A percentile compares a stretch with the other conserved stretches of the same genome.
These are phyloP conservation scores for Selaginella moellendorffii DNA, from an alignment of 75 land plant genomes.

Conservation along the genomic window DNA sequence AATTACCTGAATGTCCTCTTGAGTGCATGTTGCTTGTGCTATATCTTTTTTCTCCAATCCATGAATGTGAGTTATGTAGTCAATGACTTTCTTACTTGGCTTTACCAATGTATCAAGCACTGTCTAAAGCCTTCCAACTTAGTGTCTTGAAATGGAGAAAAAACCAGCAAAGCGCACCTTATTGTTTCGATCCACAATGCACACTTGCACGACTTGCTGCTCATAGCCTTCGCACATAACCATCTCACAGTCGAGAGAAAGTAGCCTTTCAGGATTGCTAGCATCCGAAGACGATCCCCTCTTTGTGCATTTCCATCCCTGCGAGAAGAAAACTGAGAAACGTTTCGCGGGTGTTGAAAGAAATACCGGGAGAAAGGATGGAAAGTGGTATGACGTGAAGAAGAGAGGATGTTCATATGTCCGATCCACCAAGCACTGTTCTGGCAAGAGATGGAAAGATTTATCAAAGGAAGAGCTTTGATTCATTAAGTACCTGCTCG, in stretches of 20 bases:
- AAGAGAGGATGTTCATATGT: background rate
- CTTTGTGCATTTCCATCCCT: conserved; percentile 7
- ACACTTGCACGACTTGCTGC: conserved; percentile 2
- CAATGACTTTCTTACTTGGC: background rate
- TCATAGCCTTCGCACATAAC: background rate
- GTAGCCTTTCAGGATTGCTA: background rate
- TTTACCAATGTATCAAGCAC: background rate
- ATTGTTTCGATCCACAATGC: conserved; percentile 6
- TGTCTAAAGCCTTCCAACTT: background rate
- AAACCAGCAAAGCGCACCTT: background rate
- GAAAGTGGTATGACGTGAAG: background rate
- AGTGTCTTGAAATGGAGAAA: background rate
- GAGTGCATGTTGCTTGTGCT: background rate
- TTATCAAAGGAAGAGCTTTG: background rate
- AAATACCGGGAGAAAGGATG: background rate
- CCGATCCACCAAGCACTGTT: conserved; percentile 5
- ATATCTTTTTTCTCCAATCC: background rate
- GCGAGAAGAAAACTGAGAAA: background rate
- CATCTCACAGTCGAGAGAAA: conserved; percentile 8
- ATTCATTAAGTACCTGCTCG: conserved; percentile 1
- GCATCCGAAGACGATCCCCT: conserved; percentile 5
- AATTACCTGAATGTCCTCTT: conserved; percentile 8
- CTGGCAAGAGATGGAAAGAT: background rate
- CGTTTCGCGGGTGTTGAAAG: background rate
- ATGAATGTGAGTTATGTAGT: conserved; percentile 3